phyloP scores from a whole-genome alignment of 768 basidiomycete genomes.

The Rhodotorula taiwanensis region DNA sequence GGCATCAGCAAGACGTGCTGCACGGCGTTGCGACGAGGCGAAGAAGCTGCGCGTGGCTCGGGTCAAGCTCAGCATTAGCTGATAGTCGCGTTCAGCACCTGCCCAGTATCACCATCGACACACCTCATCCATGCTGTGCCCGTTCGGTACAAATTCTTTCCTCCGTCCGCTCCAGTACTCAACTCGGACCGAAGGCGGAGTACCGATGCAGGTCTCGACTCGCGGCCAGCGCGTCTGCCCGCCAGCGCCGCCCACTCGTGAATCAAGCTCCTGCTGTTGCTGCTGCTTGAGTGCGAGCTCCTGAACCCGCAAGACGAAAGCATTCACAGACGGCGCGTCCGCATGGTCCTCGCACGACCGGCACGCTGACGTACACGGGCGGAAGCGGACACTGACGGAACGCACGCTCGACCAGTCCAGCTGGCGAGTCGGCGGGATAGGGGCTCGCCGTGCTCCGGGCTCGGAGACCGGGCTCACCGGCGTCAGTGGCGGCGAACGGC shows the following conservation, averaged over 20 bases:
- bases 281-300: not conserved
- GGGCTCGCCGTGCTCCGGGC: not conserved
- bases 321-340: not conserved
- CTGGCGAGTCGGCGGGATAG: not conserved
- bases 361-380: not conserved
- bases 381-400: not conserved
- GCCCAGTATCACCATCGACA: too few relatives aligned
- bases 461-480: not conserved
- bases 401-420: not conserved
- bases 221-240: not conserved
- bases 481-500: not conserved
- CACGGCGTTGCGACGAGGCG: too few relatives aligned
- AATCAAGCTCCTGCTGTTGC: not conserved
- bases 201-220: not conserved
- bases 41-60: too few relatives aligned
- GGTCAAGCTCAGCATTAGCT: too few relatives aligned
- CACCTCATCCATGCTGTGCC: conserved; percentile 72
- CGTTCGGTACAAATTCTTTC: conserved; percentile 52
- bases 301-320: not conserved
- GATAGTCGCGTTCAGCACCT: too few relatives aligned
- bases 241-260: not conserved
- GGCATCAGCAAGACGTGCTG: too few relatives aligned
- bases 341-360: not conserved
- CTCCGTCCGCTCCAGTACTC: not conserved
- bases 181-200: not conserved